Percentiles rank a stretch among this genome's conserved stretches.
Evolutionary conservation across 2,329 filamentous ascomycete species (phyloP).

Genomic region (Colletotrichum sp.): DNA sequence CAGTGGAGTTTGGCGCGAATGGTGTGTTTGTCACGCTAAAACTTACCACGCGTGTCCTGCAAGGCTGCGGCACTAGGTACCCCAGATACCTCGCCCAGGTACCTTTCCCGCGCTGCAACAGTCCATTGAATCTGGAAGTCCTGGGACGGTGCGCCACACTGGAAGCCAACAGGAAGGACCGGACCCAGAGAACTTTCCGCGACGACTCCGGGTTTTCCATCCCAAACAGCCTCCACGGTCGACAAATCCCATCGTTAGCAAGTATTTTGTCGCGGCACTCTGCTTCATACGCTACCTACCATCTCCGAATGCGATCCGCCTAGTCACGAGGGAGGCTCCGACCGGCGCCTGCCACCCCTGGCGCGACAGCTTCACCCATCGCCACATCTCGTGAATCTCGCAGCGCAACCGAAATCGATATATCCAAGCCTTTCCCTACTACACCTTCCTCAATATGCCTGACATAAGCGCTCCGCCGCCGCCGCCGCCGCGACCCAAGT

Average conservation of each 20-base stretch:
- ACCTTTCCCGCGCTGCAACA: not conserved
- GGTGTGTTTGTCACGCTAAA: conserved; percentile 6
- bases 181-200: not conserved
- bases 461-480: conserved; percentile 19
- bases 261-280: not conserved
- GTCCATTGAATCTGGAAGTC: not conserved
- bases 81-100: not conserved
- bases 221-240: not conserved
- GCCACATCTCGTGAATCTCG: not conserved
- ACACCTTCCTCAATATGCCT: conserved; percentile 1
- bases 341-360: not conserved
- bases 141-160: not conserved
- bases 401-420: not conserved
- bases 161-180: not conserved
- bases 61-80: not conserved
- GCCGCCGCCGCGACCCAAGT: conserved; percentile 25
- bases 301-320: not conserved
- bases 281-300: not conserved
- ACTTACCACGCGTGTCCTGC: conserved; percentile 2
- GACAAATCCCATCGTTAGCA: not conserved
- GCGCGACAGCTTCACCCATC: not conserved
- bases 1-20: not conserved
- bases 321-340: not conserved
- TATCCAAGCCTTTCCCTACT: not conserved
- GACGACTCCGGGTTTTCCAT: not conserved